Evolutionary conservation across 75 land plant genomes (phyloP), one percentile per base, ranked within the genome.

Genomic region (Cunninghamia lanceolata): DNA sequence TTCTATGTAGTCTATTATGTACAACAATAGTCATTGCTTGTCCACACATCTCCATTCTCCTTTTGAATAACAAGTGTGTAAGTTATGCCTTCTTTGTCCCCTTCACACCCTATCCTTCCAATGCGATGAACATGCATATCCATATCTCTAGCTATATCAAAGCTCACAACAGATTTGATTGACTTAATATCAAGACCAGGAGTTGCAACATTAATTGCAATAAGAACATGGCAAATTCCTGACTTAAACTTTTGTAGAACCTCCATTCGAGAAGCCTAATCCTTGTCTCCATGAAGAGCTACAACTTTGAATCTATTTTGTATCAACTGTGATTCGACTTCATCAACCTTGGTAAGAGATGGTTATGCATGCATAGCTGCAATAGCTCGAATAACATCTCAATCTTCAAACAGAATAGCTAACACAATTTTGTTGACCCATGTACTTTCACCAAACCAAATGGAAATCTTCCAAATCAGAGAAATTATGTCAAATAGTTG

Each of bases 71-170:
- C 90, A 77, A 98, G 95, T 30, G 99, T 96, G 89, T 95, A 93
- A 47, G 99, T 98, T 73, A 88, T 92, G 14, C 99, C 99, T 84
- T 98, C 99, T 88, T 98, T 98, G 50, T 98, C 99, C 85, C 99
- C 99, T 85, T 98, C 99, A 88, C 99, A 93, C 42, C 99, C 99
- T 88, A 98, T 98, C 83, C 99, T 89, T 63, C 99, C 99, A 93
- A 98, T 93, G 40, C 99, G 94, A 83, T 98, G 99, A 9, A 98
- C 98, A 92, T 98, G 99, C 90, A 94, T 95, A 85, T 98, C 98
- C 96, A 98, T 98, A 83, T 98, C 99, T 91, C 87, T 93, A 14
- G 99, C 99, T 91, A 94, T 93, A 84, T 96, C 99, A 92, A 91
- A 95, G 74, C 96, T 98, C 16, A 98, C 96, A 85, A 98, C 99